Percentiles rank a stretch among this genome's conserved stretches.
Conservation (phyloP, 768 basidiomycete species). For the Lactifluus echinatus region DNA sequence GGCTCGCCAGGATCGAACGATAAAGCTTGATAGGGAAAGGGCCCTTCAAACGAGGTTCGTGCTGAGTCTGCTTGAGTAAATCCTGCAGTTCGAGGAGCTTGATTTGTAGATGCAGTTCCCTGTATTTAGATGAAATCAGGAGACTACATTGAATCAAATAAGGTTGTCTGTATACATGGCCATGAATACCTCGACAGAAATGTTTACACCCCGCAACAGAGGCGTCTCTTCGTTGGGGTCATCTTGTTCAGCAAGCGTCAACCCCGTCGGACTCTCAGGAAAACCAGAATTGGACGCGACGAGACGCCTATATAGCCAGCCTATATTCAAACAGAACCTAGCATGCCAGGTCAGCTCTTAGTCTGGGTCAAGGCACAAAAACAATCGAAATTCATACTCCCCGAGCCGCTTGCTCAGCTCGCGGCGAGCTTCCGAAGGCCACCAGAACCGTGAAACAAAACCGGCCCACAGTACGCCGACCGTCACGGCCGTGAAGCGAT, state of each 20-base stretch:
- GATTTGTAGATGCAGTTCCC: slow-evolving; percentile 93
- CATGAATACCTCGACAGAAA: slow-evolving; percentile 82
- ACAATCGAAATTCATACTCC: slow-evolving; percentile 52
- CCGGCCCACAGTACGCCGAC: slow-evolving; percentile 86
- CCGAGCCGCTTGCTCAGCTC: slow-evolving; percentile 80
- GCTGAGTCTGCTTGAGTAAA: slow-evolving; percentile 79
- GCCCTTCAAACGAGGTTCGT: slow-evolving; percentile 93
- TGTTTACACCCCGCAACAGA: slow-evolving; percentile 36
- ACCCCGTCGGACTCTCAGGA: slow-evolving; percentile 34
- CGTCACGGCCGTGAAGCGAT: slow-evolving; percentile 73
- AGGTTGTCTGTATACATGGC: slow-evolving; percentile 54
- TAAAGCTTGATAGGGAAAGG: slow-evolving; percentile 87
- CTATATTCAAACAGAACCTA: slow-evolving; percentile 88
- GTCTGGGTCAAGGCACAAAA: slow-evolving; percentile 1
- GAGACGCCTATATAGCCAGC: slow-evolving; percentile 89
- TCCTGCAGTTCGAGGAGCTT: slow-evolving; percentile 80
- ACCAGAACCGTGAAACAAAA: slow-evolving; percentile 84
- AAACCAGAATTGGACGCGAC: slow-evolving; percentile 80
- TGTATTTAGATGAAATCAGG: slow-evolving; percentile 26
- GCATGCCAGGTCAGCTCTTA: background rate
- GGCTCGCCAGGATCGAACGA: slow-evolving; percentile 67
- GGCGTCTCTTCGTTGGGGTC: slow-evolving; percentile 23
- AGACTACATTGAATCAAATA: background rate
- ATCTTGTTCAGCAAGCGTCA: slow-evolving; percentile 17
- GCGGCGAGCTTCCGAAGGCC: slow-evolving; percentile 89